Percentiles rank a stretch among this genome's conserved stretches.
phyloP scores from a whole-genome alignment of 768 basidiomycete species.

The Tubosaeta sp. region DNA sequence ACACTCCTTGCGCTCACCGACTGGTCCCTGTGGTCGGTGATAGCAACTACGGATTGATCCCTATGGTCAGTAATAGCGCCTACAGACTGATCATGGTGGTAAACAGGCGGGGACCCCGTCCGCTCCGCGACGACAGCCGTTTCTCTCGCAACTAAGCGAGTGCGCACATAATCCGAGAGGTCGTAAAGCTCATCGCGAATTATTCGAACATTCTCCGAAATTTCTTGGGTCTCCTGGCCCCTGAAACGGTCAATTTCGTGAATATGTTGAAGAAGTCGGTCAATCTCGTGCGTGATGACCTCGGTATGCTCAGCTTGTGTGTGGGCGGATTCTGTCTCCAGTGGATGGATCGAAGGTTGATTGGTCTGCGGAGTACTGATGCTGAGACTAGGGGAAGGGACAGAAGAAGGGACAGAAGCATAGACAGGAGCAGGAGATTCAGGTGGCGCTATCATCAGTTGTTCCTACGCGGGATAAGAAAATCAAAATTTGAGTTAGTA shows the following conservation, averaged over 20 bases:
- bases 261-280: constrained; percentile 47
- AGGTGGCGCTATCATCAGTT: constrained; percentile 31
- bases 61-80: constrained; percentile 39
- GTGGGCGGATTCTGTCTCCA: constrained; percentile 42
- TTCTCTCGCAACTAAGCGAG: constrained; percentile 26
- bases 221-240: constrained; percentile 58
- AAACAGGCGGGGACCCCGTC: constrained; percentile 15
- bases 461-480: constrained; percentile 22
- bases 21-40: constrained; percentile 38
- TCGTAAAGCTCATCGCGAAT: constrained; percentile 67
- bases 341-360: constrained; percentile 45
- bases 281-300: constrained; percentile 47
- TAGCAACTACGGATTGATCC: constrained; percentile 46
- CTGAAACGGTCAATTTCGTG: constrained; percentile 63
- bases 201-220: constrained; percentile 63
- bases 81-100: constrained; percentile 39
- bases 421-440: constrained; percentile 25
- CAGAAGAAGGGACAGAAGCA: constrained; percentile 34
- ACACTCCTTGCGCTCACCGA: constrained; percentile 45
- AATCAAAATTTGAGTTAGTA: neutral
- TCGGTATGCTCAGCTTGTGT: constrained; percentile 37
- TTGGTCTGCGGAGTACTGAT: constrained; percentile 46
- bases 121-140: constrained; percentile 11
- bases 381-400: constrained; percentile 45
- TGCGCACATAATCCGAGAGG: constrained; percentile 54